Evolutionary conservation across 306 rosid genomes (phyloP).

Genomic region (Castanopsis chinensis): DNA sequence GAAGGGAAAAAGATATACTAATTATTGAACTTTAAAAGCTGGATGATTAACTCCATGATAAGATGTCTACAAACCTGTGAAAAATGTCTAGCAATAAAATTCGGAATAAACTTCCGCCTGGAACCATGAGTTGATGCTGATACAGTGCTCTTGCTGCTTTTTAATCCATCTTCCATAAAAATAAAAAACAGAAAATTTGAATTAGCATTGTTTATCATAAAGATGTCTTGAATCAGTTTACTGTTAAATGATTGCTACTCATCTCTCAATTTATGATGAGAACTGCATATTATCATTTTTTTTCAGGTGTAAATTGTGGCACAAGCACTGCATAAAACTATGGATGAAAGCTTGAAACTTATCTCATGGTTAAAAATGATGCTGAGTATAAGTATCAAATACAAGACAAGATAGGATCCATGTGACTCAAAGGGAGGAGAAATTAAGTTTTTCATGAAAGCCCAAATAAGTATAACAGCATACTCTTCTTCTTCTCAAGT

Average conservation of each 20-base stretch:
- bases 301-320: neutral
- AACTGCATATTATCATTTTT: neutral
- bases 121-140: slow-evolving; percentile 50
- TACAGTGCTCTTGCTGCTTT: slow-evolving; percentile 36
- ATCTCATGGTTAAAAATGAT: neutral
- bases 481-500: neutral
- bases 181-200: slow-evolving; percentile 21
- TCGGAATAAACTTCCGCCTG: slow-evolving; percentile 65
- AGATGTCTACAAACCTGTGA: slow-evolving; percentile 65
- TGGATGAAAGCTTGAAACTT: neutral
- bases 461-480: neutral
- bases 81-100: slow-evolving; percentile 79
- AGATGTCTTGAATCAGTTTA: slow-evolving; percentile 4
- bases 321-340: neutral
- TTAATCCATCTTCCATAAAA: slow-evolving; percentile 49
- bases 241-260: neutral
- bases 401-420: neutral
- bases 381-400: neutral
- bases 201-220: slow-evolving; percentile 26
- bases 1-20: neutral
- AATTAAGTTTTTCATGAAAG: neutral
- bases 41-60: neutral
- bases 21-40: neutral
- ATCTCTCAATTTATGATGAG: neutral
- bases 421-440: neutral